Evolutionary conservation across 768 basidiomycete species (phyloP), one percentile per base, ranked within the genome.

Genomic region (Cubamyces lactineus): DNA sequence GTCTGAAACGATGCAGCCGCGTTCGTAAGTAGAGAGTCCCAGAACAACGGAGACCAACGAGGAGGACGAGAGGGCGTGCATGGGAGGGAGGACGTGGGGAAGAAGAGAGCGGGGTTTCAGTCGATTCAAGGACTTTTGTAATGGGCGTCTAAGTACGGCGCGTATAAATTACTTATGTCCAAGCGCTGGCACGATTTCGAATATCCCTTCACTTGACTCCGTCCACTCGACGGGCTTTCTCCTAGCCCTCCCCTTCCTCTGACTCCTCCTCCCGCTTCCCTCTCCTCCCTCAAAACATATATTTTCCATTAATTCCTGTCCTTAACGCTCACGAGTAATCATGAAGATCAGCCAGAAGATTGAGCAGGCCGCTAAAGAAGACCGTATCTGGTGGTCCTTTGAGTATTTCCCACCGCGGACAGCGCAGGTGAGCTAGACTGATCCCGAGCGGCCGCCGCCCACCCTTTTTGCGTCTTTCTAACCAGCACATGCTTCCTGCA

Each of bases 301-400:
- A 60, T 49, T 46, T 60, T 40, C 30, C 46, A 16, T 49, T 66
- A 60, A 63, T 63, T 51, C 15, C 49, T 46, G 55, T 59, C 53
- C 30, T 24, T 62, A 59, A 50, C 55, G 39, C 39, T 64, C 60
- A 63, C 64, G 67, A 68, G 52, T 57, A 61, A 62, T 61, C 76
- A 97, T 97, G 94, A 96, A 91, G 85, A 93, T 98, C 75, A 94
- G 88, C 68, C 86, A 95, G 76, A 98, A 96, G 80, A 92, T 98
- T 47, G 82, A 88, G 65, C 86, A 92, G 74, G 92, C 92, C 50
- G 78, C 85, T 63, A 88, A 89, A 73, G 91, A 96, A 69, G 88
- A 89, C 65, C 87, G 93, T 70, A 78, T 92, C 62, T 97, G 95
- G 91, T 99, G 96, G 96, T 95, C 93, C 40, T 98, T 99, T 74